Base-by-base conservation (phyloP, 257 asterid genomes). In the Nicotiana noctiflora region DNA sequence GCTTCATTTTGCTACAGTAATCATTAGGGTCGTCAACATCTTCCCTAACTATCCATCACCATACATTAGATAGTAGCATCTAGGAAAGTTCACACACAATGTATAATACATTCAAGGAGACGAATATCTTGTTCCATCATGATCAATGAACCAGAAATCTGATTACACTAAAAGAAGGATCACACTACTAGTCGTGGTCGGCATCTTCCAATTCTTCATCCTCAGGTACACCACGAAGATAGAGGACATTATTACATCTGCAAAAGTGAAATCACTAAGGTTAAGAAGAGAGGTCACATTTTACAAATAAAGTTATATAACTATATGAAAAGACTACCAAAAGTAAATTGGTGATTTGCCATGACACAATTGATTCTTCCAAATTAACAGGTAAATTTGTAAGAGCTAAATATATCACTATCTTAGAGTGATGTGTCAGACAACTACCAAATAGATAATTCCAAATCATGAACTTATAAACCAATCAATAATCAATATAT, bases 181-280 rank as follows among this genome's bases (percentile, higher is more conserved):
- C 18, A 4, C 76, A 37, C 31, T 10, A 68, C 76, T 68, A 68
- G n/a, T 68, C 76, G 11, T 56, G 56, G 18, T 68, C 76, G 12
- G 56, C 76, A 68, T 68, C 76, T n/a, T 68, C 76, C 55, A 68
- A 2, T 37, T 68, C 76, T 68, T 37, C 56, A 68, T 68, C 76
- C 55, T 68, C 77, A 6, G 77, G 77, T 40, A 68, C 77, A 19
- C 77, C 77, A 68, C 77, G 77, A 19, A 68, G 77, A 40, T 68
- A 68, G 12, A 68, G 77, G 57, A 68, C 77, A 6, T 68, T 68
- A 40, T 68, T 68, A 40, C 77, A 68, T 68, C 77, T 70, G 57
- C 56, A 40, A 68, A 68, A 34, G 18, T 34, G 12, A 40, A 68
- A 68, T 55, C 27, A 19, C 18, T 53, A 68, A 37, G 56, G 10